Evolutionary conservation across 2,329 filamentous ascomycete species (phyloP).

Genomic region (Aspergillus udagawae): DNA sequence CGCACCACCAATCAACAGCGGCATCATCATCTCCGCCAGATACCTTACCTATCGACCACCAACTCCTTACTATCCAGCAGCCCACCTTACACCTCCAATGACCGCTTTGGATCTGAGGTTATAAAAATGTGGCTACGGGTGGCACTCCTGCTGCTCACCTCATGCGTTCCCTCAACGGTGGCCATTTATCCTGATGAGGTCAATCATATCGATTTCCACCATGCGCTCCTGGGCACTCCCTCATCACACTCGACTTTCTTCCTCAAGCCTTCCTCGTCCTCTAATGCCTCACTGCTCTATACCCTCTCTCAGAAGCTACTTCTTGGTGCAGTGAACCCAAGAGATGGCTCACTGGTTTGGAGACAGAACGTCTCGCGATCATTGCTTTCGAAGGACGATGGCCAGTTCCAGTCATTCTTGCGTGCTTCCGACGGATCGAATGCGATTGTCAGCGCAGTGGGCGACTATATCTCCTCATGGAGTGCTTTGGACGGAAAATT

Average conservation of each 20-base stretch:
- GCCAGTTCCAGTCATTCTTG: constrained; percentile 43
- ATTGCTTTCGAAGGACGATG: constrained; percentile 12
- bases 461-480: constrained; percentile 71
- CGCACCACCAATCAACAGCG: constrained; percentile 8
- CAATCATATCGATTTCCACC: constrained; percentile 86
- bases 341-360: constrained; percentile 81
- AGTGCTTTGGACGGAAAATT: constrained; percentile 75
- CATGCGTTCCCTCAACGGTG: constrained; percentile 48
- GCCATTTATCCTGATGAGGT: constrained; percentile 90
- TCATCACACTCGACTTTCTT: constrained; percentile 86
- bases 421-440: constrained; percentile 75
- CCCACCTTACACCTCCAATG: constrained; percentile 28
- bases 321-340: constrained; percentile 83
- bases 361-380: constrained; percentile 66
- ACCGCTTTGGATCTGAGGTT: constrained; percentile 21
- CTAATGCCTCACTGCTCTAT: constrained; percentile 85
- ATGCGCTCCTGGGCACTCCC: constrained; percentile 80
- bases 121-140: constrained; percentile 40
- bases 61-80: constrained; percentile 12
- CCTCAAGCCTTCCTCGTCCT: constrained; percentile 75
- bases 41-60: background rate
- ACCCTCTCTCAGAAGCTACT: constrained; percentile 81
- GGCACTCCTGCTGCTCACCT: constrained; percentile 36
- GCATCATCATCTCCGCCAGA: constrained; percentile 2
- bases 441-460: constrained; percentile 70